Conservation (phyloP, 169 alveolate species). For the Theileria orientalis region DNA sequence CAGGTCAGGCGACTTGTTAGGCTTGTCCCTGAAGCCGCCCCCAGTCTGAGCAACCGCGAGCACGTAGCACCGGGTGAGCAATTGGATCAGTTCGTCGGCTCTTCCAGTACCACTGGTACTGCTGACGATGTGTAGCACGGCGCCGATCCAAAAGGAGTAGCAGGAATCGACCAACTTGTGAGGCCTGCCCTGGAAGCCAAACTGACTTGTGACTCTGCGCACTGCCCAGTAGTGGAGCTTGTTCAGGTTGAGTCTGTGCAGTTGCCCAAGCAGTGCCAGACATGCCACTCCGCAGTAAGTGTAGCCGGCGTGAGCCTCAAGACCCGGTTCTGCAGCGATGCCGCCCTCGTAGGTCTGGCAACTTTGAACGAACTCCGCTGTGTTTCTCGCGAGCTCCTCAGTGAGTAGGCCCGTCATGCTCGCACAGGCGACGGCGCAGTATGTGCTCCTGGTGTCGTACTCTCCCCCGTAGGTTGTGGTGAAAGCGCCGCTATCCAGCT, state of each 20-base stretch:
- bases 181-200: slow-evolving; percentile 97
- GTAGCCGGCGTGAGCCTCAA: slow-evolving; percentile 98
- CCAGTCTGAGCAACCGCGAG: slow-evolving; percentile 70
- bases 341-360: slow-evolving; percentile 98
- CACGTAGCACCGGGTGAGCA: slow-evolving; percentile 55
- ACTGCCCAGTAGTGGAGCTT: slow-evolving; percentile 84
- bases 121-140: slow-evolving; percentile 80
- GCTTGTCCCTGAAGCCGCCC: slow-evolving; percentile 94
- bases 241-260: slow-evolving; percentile 82
- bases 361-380: slow-evolving; percentile 83
- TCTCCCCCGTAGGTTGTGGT: slow-evolving; percentile 92
- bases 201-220: slow-evolving; percentile 86
- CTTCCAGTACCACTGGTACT: slow-evolving; percentile 19
- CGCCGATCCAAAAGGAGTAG: slow-evolving; percentile 95
- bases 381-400: slow-evolving; percentile 81
- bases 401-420: slow-evolving; percentile 84
- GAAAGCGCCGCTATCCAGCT: slow-evolving; percentile 87
- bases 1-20: slow-evolving; percentile 90
- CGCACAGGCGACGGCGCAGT: slow-evolving; percentile 92
- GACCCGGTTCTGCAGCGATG: slow-evolving; percentile 88
- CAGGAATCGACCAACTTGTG: slow-evolving; percentile 96
- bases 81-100: slow-evolving; percentile 61
- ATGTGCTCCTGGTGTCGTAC: slow-evolving; percentile 91
- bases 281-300: slow-evolving; percentile 96
- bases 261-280: slow-evolving; percentile 78